These are phyloP conservation scores for Triticum dicoccoides DNA, from an alignment of 176 grass and related monocot species.

Conservation along the genomic window DNA sequence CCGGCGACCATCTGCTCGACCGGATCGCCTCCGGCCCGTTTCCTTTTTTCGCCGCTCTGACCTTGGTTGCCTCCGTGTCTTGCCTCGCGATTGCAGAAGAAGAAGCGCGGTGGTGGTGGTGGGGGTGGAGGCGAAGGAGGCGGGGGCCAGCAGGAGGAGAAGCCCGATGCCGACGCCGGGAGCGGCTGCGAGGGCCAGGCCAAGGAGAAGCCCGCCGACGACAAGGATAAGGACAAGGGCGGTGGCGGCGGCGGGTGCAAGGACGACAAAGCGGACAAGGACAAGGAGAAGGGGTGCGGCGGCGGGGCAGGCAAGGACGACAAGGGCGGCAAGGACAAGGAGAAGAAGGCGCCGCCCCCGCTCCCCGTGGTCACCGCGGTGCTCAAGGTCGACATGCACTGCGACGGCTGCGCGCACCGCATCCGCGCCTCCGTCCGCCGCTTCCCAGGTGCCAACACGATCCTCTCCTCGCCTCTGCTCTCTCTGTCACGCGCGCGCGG, in stretches of 20 bases:
- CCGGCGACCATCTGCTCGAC: neutral
- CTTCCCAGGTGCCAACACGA: conserved; percentile 25
- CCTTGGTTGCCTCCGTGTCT: neutral
- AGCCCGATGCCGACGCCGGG: neutral
- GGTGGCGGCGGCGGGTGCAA: neutral
- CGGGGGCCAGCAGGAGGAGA: neutral
- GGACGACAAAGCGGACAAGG: neutral
- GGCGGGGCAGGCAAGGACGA: neutral
- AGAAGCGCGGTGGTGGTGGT: conserved; percentile 21
- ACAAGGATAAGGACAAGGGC: neutral
- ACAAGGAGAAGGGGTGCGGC: neutral
- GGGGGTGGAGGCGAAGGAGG: neutral
- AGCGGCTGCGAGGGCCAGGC: neutral
- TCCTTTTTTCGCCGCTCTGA: neutral
- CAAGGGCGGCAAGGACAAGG: neutral
- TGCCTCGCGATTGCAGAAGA: conserved; percentile 23
- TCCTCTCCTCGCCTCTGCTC: no score
- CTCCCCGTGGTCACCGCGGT: conserved; percentile 45
- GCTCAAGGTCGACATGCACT: conserved; percentile 87
- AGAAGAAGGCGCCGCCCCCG: conserved; percentile 5
- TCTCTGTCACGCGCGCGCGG: no score
- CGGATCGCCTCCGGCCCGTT: neutral
- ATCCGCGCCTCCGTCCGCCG: conserved; percentile 55
- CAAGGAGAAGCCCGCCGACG: neutral
- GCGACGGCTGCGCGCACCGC: conserved; percentile 64